A percentile compares a stretch with the other conserved stretches of the same genome.
phyloP scores from a whole-genome alignment of 2,329 filamentous ascomycete species.

The Clonostachys rhizophaga region DNA sequence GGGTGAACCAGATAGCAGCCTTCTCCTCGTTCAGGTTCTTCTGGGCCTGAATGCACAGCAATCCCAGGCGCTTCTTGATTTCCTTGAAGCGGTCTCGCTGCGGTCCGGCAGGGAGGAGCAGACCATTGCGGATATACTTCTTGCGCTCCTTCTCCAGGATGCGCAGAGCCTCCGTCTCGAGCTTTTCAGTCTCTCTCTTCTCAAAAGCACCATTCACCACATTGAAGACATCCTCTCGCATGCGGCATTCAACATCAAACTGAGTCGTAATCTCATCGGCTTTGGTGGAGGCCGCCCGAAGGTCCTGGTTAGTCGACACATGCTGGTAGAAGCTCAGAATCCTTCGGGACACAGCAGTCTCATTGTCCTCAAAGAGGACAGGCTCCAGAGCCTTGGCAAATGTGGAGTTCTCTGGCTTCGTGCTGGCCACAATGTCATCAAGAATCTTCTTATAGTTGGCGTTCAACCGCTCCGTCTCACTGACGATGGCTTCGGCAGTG shows the following conservation, averaged over 20 bases:
- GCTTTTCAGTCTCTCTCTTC: constrained; percentile 40
- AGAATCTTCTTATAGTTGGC: constrained; percentile 57
- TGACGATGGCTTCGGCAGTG: constrained; percentile 63
- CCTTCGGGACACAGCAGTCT: constrained; percentile 49
- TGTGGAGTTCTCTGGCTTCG: constrained; percentile 45
- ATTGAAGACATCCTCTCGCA: constrained; percentile 78
- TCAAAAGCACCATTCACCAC: constrained; percentile 56
- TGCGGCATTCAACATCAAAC: constrained; percentile 71
- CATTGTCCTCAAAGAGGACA: constrained; percentile 70
- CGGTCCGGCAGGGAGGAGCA: constrained; percentile 64
- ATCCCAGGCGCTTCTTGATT: constrained; percentile 75
- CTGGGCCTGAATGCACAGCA: constrained; percentile 70
- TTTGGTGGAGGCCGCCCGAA: constrained; percentile 73
- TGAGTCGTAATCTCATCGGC: constrained; percentile 73
- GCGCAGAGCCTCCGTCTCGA: constrained; percentile 67
- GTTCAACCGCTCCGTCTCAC: constrained; percentile 63
- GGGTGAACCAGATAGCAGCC: constrained; percentile 75
- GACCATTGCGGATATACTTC: constrained; percentile 70
- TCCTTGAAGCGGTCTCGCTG: constrained; percentile 79
- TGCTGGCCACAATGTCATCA: constrained; percentile 62
- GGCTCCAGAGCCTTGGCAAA: constrained; percentile 56
- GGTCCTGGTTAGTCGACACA: constrained; percentile 62
- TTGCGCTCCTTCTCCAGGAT: constrained; percentile 75
- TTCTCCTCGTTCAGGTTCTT: constrained; percentile 82
- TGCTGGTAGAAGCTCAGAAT: constrained; percentile 80